Evolutionary conservation across 352 stramenopile species (phyloP).

Genomic region (Aphanomyces cochlioides): DNA sequence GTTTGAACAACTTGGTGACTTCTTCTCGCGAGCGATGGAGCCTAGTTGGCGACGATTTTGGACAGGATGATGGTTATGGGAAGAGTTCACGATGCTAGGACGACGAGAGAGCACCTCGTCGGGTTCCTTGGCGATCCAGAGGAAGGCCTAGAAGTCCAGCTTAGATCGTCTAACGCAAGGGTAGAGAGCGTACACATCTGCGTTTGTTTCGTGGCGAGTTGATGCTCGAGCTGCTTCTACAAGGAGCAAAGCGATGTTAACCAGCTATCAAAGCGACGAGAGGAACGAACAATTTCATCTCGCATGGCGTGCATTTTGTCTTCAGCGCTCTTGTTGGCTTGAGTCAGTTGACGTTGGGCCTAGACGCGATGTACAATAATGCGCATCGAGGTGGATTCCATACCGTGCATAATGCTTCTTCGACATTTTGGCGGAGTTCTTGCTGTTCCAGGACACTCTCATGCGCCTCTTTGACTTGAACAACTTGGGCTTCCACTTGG

Average conservation of each 20-base stretch:
- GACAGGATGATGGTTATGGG: too few species aligned
- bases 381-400: too few species aligned
- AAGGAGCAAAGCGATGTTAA: constrained; percentile 31
- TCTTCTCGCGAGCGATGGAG: too few species aligned
- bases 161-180: too few species aligned
- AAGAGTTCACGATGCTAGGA: too few species aligned
- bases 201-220: constrained; percentile 7
- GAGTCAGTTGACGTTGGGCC: neutral
- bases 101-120: too few species aligned
- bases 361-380: neutral
- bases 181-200: neutral
- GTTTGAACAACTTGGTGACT: too few species aligned
- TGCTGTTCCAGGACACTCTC: constrained; percentile 5
- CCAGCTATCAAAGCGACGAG: neutral
- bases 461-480: constrained; percentile 8
- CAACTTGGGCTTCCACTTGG: constrained; percentile 3
- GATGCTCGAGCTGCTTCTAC: constrained; percentile 33
- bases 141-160: too few species aligned
- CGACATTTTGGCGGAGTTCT: neutral
- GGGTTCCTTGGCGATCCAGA: too few species aligned
- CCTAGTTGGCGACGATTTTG: too few species aligned
- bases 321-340: neutral
- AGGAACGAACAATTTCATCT: constrained; percentile 1
- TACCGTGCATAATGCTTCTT: neutral
- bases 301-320: neutral